A percentile compares a stretch with the other conserved stretches of the same genome.
Evolutionary conservation across 2,329 filamentous ascomycete genomes (phyloP).

Genomic region (Balansia obtecta): DNA sequence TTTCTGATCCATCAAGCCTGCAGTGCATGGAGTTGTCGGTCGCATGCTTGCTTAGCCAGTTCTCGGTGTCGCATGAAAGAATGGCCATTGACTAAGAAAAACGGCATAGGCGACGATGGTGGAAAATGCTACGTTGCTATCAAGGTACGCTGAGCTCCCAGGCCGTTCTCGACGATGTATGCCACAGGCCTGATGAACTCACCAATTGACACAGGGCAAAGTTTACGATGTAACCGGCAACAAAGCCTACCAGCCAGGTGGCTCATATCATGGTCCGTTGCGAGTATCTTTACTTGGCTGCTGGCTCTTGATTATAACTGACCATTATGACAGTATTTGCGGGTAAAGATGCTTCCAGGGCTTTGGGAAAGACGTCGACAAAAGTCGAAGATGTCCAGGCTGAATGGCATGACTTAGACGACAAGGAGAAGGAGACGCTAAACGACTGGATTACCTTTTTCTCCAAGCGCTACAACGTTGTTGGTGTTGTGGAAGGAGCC

Average conservation of each 20-base stretch:
- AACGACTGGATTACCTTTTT: slow-evolving; percentile 96
- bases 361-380: slow-evolving; percentile 73
- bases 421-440: slow-evolving; percentile 74
- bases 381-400: slow-evolving; percentile 72
- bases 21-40: not conserved
- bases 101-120: slow-evolving; percentile 46
- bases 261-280: slow-evolving; percentile 69
- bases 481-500: slow-evolving; percentile 53
- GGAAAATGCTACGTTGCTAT: slow-evolving; percentile 57
- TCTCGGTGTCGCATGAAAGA: not conserved
- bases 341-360: slow-evolving; percentile 90
- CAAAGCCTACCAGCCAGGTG: slow-evolving; percentile 69
- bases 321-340: slow-evolving; percentile 59
- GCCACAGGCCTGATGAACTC: not conserved
- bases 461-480: slow-evolving; percentile 88
- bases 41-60: not conserved
- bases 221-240: slow-evolving; percentile 93
- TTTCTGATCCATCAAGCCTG: not conserved
- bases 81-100: not conserved
- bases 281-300: not conserved
- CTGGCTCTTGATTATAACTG: not conserved
- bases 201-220: slow-evolving; percentile 48
- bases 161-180: not conserved
- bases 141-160: slow-evolving; percentile 37
- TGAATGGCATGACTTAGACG: slow-evolving; percentile 71